Conservation (phyloP, 306 rosid species). For the Cucurbita pepo region DNA sequence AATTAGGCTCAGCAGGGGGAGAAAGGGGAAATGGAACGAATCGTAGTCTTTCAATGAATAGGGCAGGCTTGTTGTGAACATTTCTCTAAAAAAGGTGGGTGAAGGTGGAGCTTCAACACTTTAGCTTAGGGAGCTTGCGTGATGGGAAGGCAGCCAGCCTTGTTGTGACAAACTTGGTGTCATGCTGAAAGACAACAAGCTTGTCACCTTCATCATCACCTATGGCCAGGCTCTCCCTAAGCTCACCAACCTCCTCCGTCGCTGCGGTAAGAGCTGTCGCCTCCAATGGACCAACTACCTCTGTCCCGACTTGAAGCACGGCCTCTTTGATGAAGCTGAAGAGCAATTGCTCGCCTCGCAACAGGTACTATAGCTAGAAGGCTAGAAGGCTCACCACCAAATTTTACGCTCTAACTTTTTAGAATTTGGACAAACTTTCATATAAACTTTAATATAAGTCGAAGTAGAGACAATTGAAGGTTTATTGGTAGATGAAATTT, state of each 20-base stretch:
- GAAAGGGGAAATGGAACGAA: too few species aligned
- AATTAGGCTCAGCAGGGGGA: too few species aligned
- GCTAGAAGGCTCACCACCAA: too few species aligned
- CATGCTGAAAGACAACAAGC: conserved; percentile 68
- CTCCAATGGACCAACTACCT: conserved; percentile 95
- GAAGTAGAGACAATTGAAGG: not conserved
- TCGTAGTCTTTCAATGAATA: not conserved
- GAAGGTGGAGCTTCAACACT: not conserved
- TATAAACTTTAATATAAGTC: not conserved
- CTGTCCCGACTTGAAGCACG: conserved; percentile 81
- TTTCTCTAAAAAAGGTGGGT: not conserved
- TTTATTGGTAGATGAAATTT: not conserved
- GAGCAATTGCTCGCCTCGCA: conserved; percentile 71
- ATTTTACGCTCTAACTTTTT: not conserved
- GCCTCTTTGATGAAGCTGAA: conserved; percentile 56
- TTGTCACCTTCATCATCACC: conserved; percentile 56
- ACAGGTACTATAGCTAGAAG: conserved; percentile 26
- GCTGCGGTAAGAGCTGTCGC: conserved; percentile 91
- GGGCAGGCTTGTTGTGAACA: not conserved
- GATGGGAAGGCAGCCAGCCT: conserved; percentile 81
- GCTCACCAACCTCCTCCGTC: conserved; percentile 61
- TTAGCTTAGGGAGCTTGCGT: not conserved
- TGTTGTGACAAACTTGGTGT: conserved; percentile 94
- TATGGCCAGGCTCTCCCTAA: conserved; percentile 82
- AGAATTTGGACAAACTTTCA: not conserved